Evolutionary conservation across 2,329 filamentous ascomycete species (phyloP).

Genomic region (Xylariaceae sp.): DNA sequence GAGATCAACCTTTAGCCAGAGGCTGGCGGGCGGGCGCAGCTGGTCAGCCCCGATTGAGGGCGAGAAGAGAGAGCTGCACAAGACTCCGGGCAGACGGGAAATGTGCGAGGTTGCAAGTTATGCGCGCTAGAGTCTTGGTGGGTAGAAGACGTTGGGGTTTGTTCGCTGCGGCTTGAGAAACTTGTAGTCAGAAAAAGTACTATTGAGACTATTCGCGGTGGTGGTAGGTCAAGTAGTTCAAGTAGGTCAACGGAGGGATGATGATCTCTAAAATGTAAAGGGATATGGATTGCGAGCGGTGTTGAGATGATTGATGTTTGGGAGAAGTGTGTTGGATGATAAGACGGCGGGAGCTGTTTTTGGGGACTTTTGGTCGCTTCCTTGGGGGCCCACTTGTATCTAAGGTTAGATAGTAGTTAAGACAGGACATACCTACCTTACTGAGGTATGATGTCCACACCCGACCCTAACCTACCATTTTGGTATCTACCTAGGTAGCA

Average conservation of each 20-base stretch:
- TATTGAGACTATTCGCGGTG: neutral
- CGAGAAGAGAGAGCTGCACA: neutral
- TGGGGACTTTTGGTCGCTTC: neutral
- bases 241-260: constrained; percentile 7
- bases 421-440: too few relatives aligned
- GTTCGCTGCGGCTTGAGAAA: neutral
- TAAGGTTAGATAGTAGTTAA: too few relatives aligned
- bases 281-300: neutral
- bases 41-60: constrained; percentile 5
- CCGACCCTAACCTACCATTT: too few relatives aligned
- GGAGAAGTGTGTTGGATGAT: neutral
- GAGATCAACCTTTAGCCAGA: neutral
- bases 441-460: too few relatives aligned
- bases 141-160: neutral
- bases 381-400: neutral
- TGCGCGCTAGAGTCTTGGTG: neutral
- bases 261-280: constrained; percentile 2
- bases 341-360: neutral
- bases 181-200: constrained; percentile 2
- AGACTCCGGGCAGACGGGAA: neutral
- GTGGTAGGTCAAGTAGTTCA: neutral
- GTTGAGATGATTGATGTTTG: constrained; percentile 6
- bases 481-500: too few relatives aligned
- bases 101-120: neutral
- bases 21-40: neutral